These are phyloP conservation scores for Arthroderma sp. DNA, from an alignment of 2,329 filamentous ascomycete species.

Conservation along the genomic window DNA sequence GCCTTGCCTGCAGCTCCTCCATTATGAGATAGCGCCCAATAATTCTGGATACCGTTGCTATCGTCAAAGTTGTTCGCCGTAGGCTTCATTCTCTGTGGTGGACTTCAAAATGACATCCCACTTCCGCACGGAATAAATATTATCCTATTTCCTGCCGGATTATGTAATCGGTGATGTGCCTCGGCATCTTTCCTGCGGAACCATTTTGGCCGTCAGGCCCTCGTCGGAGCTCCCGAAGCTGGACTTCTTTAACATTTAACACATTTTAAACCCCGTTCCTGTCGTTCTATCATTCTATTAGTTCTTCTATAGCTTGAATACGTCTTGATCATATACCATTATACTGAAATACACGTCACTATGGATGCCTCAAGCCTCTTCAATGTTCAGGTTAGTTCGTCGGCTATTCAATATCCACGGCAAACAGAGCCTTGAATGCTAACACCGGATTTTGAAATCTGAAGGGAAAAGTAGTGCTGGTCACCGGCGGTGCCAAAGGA, in stretches of 20 bases:
- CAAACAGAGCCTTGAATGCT: slow-evolving; percentile 48
- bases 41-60: not conserved
- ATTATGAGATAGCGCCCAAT: slow-evolving; percentile 27
- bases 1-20: slow-evolving; percentile 64
- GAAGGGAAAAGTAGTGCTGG: slow-evolving; percentile 35
- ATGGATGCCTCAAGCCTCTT: slow-evolving; percentile 47
- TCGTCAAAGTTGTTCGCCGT: not conserved
- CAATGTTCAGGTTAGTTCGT: slow-evolving; percentile 41
- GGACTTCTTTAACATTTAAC: too few relatives aligned
- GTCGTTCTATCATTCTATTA: not conserved
- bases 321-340: too few relatives aligned
- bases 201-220: too few relatives aligned
- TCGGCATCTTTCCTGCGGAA: too few relatives aligned
- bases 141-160: too few relatives aligned
- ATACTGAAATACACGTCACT: not conserved
- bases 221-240: too few relatives aligned
- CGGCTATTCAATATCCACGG: slow-evolving; percentile 11
- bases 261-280: too few relatives aligned
- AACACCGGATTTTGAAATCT: slow-evolving; percentile 32
- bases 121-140: too few relatives aligned
- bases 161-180: too few relatives aligned
- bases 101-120: not conserved
- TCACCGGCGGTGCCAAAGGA: slow-evolving; percentile 39
- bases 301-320: not conserved
- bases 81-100: not conserved